phyloP scores from a whole-genome alignment of 176 grass and related monocot genomes.

The Raddia guianensis region DNA sequence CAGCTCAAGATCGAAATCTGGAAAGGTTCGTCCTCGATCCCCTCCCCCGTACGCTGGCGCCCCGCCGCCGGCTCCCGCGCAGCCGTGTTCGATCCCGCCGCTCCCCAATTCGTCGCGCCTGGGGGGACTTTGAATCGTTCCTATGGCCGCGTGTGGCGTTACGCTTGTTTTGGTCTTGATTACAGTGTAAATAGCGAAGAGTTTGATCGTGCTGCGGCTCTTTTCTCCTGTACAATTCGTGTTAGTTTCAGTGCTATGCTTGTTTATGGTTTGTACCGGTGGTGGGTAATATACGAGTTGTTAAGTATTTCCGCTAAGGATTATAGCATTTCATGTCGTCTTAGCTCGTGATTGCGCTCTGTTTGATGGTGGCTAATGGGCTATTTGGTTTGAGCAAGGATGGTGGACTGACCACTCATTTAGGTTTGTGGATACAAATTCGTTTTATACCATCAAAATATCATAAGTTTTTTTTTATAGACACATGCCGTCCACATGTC shows the following conservation, averaged over 20 bases:
- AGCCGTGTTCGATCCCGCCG: not conserved
- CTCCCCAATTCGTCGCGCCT: slow-evolving; percentile 1
- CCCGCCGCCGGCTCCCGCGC: not conserved
- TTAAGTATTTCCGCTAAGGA: not conserved
- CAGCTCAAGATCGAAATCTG: slow-evolving; percentile 97
- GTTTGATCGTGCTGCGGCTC: slow-evolving; percentile 1
- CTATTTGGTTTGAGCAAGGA: no score
- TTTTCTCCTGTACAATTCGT: not conserved
- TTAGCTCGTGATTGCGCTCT: not conserved
- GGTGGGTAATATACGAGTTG: not conserved
- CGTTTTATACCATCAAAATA: no score
- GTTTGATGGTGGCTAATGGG: slow-evolving; percentile 13
- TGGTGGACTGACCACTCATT: no score
- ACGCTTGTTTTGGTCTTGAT: not conserved
- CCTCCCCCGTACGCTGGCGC: slow-evolving; percentile 3
- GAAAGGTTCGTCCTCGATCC: slow-evolving; percentile 63
- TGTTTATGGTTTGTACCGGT: not conserved
- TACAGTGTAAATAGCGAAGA: not conserved
- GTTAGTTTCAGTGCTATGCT: not conserved
- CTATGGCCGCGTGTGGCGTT: not conserved
- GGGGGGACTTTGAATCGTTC: slow-evolving; percentile 4
- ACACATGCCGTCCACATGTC: no score
- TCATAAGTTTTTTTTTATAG: no score
- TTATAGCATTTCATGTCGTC: not conserved
- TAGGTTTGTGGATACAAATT: no score